A percentile compares a stretch with the other conserved stretches of the same genome.
Conservation (phyloP, 768 basidiomycete genomes). For the Clitopilus hobsonii region DNA sequence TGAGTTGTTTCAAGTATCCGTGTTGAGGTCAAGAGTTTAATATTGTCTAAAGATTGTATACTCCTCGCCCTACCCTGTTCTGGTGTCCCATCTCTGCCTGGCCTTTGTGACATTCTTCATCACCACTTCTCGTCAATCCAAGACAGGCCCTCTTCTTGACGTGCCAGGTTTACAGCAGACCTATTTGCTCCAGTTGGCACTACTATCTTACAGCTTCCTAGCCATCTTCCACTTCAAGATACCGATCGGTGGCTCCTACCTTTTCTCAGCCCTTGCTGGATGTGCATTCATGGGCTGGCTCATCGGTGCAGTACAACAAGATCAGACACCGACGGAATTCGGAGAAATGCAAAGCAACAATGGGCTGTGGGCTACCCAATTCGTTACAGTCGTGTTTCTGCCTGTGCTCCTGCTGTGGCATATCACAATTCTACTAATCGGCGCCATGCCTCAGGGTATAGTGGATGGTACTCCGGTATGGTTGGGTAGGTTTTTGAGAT, state of each 20-base stretch:
- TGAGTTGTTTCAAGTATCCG: slow-evolving; percentile 30
- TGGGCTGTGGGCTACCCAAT: slow-evolving; percentile 55
- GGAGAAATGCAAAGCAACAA: slow-evolving; percentile 15
- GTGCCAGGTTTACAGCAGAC: not conserved
- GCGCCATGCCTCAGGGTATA: slow-evolving; percentile 51
- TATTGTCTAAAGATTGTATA: slow-evolving; percentile 48
- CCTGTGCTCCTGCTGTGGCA: slow-evolving; percentile 52
- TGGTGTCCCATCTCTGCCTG: slow-evolving; percentile 28
- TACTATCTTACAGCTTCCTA: slow-evolving; percentile 51
- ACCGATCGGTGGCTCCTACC: slow-evolving; percentile 51
- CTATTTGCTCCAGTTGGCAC: slow-evolving; percentile 45
- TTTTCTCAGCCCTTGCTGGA: slow-evolving; percentile 49
- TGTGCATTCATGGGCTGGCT: slow-evolving; percentile 40
- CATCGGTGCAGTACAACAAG: slow-evolving; percentile 30
- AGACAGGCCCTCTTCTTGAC: not conserved
- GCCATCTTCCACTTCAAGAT: slow-evolving; percentile 40
- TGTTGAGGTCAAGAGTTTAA: not conserved
- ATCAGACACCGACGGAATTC: not conserved
- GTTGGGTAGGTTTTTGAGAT: slow-evolving; percentile 19
- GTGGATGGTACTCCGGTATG: slow-evolving; percentile 54
- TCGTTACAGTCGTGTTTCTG: slow-evolving; percentile 48
- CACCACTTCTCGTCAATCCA: not conserved
- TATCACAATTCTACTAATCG: slow-evolving; percentile 40
- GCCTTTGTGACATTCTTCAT: not conserved
- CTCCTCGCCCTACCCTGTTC: slow-evolving; percentile 47